A percentile compares a stretch with the other conserved stretches of the same genome.
phyloP scores from a whole-genome alignment of 1,139 yeast genomes.

The Yamadazyma dendronema region DNA sequence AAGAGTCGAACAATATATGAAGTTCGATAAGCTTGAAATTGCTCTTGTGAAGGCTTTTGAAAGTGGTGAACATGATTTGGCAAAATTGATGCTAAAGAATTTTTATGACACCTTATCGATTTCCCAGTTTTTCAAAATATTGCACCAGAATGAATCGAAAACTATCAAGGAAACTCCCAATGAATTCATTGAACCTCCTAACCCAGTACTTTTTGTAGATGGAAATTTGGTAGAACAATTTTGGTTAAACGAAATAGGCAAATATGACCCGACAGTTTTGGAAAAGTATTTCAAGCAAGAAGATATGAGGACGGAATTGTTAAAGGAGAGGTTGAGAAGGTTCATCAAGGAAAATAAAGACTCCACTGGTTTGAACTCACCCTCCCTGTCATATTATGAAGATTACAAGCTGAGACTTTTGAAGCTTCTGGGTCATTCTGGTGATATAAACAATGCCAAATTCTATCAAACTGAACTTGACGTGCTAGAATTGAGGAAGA shows the following conservation, averaged over 20 bases:
- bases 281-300: constrained; percentile 35
- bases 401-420: constrained; percentile 26
- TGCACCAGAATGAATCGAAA: constrained; percentile 40
- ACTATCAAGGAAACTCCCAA: constrained; percentile 14
- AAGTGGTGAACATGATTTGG: constrained; percentile 63
- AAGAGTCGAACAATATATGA: constrained; percentile 63
- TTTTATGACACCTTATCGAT: constrained; percentile 41
- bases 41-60: constrained; percentile 72
- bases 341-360: constrained; percentile 10
- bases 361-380: not conserved
- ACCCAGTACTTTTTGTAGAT: constrained; percentile 25
- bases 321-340: constrained; percentile 20
- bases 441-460: constrained; percentile 21
- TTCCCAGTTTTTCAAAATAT: constrained; percentile 40
- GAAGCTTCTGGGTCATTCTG: constrained; percentile 22
- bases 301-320: constrained; percentile 29
- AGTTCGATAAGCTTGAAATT: constrained; percentile 68
- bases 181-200: constrained; percentile 7
- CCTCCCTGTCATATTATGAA: constrained; percentile 18
- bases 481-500: constrained; percentile 51
- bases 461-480: constrained; percentile 50
- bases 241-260: constrained; percentile 37
- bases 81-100: constrained; percentile 56
- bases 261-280: constrained; percentile 20
- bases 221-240: constrained; percentile 45